A percentile compares a stretch with the other conserved stretches of the same genome.
Evolutionary conservation across 2,329 filamentous ascomycete genomes (phyloP).

Genomic region (Fusarium luffae): DNA sequence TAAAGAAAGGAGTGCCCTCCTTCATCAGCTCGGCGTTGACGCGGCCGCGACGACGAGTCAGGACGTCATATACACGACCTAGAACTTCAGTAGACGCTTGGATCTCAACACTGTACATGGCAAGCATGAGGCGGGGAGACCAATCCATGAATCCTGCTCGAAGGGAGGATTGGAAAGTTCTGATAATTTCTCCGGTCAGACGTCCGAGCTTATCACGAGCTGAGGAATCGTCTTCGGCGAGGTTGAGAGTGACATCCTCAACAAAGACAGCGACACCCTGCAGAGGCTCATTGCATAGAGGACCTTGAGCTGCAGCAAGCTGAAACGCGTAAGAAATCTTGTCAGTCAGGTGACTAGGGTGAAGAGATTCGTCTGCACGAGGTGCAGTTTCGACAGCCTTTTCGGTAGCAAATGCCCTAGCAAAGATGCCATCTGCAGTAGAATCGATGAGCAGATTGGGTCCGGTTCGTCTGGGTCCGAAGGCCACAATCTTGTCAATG

Average conservation of each 20-base stretch:
- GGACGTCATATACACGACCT: conserved; percentile 94
- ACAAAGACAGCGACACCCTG: conserved; percentile 93
- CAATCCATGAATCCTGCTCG: conserved; percentile 91
- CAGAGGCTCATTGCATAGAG: conserved; percentile 90
- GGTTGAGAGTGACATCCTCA: conserved; percentile 76
- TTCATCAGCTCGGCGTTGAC: conserved; percentile 93
- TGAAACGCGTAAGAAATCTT: conserved; percentile 96
- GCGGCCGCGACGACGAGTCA: conserved; percentile 90
- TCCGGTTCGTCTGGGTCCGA: conserved; percentile 85
- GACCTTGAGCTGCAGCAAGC: conserved; percentile 86
- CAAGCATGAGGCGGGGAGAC: conserved; percentile 93
- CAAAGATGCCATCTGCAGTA: conserved; percentile 76
- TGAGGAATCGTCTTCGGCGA: conserved; percentile 65
- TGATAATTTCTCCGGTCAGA: conserved; percentile 92
- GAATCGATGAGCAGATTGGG: conserved; percentile 91
- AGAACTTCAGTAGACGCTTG: conserved; percentile 96
- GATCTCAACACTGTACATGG: conserved; percentile 98
- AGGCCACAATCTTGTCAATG: conserved; percentile 86
- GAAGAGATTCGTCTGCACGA: conserved; percentile 61
- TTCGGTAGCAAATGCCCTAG: conserved; percentile 70
- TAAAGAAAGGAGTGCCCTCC: conserved; percentile 96
- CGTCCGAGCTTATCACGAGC: conserved; percentile 77
- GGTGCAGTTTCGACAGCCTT: conserved; percentile 50
- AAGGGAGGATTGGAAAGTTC: conserved; percentile 85
- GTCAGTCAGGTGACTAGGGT: conserved; percentile 80